These are phyloP conservation scores for Fraxinus greggii DNA, from an alignment of 305 asterid species.

Conservation along the genomic window DNA sequence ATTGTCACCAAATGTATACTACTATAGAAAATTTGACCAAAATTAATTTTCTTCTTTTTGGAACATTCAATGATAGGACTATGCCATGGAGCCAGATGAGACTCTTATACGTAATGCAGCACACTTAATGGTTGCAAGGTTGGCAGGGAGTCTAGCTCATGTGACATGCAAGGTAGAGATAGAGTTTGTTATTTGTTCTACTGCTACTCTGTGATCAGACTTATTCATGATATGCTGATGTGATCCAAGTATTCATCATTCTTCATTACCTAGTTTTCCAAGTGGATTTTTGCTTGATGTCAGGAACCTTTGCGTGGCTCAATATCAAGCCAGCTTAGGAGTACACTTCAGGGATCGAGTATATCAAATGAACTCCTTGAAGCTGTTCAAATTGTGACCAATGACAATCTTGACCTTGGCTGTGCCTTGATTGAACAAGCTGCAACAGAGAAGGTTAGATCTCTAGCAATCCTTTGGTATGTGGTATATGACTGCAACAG, in stretches of 20 bases:
- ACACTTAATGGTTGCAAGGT: slow-evolving; percentile 96
- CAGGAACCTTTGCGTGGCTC: slow-evolving; percentile 95
- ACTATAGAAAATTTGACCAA: not conserved
- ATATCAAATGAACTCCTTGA: slow-evolving; percentile 68
- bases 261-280: slow-evolving; percentile 8
- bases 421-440: slow-evolving; percentile 98
- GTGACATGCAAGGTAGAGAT: slow-evolving; percentile 95
- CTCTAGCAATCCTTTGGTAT: not conserved
- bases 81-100: slow-evolving; percentile 97
- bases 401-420: slow-evolving; percentile 98
- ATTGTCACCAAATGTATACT: not conserved
- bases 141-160: slow-evolving; percentile 99
- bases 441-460: slow-evolving; percentile 89
- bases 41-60: not conserved
- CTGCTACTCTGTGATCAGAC: not conserved
- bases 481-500: slow-evolving; percentile 5
- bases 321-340: slow-evolving; percentile 82
- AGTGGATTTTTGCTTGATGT: slow-evolving; percentile 14
- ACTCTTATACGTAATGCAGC: slow-evolving; percentile 90
- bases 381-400: slow-evolving; percentile 81
- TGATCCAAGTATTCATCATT: not conserved
- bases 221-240: not conserved
- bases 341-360: slow-evolving; percentile 64
- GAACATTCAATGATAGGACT: slow-evolving; percentile 51
- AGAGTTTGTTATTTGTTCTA: not conserved